Conservation (phyloP, 352 stramenopile genomes). For the Pythium myriotylum region DNA sequence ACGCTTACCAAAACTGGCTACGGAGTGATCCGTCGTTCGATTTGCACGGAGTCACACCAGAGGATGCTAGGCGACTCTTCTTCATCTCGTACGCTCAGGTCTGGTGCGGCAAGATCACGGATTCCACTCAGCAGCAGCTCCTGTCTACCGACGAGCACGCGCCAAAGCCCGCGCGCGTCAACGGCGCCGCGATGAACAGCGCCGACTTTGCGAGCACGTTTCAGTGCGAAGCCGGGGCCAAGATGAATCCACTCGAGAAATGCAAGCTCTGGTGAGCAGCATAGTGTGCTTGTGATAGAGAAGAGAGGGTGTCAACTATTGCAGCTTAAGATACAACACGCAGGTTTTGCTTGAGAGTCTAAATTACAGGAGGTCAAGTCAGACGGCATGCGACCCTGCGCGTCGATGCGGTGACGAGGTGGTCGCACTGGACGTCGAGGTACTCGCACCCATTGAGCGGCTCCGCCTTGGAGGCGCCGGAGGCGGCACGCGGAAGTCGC, state of each 20-base stretch:
- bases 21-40: not conserved
- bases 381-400: constrained; percentile 2
- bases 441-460: constrained; percentile 26
- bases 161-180: constrained; percentile 48
- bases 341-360: too few species aligned
- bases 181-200: constrained; percentile 61
- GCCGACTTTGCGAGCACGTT: constrained; percentile 48
- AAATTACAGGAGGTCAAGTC: not conserved
- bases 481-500: constrained; percentile 59
- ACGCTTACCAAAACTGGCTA: constrained; percentile 40
- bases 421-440: not conserved
- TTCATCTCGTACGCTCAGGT: constrained; percentile 60
- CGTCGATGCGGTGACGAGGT: not conserved
- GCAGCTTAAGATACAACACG: too few species aligned
- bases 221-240: constrained; percentile 33
- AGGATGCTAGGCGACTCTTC: constrained; percentile 48
- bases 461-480: constrained; percentile 39
- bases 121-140: constrained; percentile 31
- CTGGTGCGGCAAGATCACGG: constrained; percentile 51
- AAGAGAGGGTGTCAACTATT: too few species aligned
- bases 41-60: constrained; percentile 35
- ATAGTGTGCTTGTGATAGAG: too few species aligned
- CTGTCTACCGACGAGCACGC: constrained; percentile 44
- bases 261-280: constrained; percentile 55
- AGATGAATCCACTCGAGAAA: constrained; percentile 60